A percentile compares a stretch with the other conserved stretches of the same genome.
Conservation (phyloP, 2,329 filamentous ascomycete genomes). For the Sclerotinia glacialis region DNA sequence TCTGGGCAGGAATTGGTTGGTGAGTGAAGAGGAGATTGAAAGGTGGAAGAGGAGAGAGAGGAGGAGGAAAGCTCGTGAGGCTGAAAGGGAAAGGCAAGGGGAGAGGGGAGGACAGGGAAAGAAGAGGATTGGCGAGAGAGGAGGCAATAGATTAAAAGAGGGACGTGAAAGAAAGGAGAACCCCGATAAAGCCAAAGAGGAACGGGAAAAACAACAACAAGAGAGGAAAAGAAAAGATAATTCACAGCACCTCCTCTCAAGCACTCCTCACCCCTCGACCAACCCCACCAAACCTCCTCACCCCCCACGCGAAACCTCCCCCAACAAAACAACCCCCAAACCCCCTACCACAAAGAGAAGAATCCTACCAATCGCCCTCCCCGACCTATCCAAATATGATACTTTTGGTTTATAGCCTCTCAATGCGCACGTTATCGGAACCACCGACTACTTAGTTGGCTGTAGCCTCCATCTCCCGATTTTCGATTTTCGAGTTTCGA, state of each 20-base stretch:
- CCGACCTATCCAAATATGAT: slow-evolving; percentile 7
- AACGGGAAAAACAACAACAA: too few species aligned
- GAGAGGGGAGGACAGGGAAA: neutral
- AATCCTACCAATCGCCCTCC: neutral
- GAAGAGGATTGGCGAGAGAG: neutral
- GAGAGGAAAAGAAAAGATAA: neutral
- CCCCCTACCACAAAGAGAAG: neutral
- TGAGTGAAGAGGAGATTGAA: slow-evolving; percentile 45
- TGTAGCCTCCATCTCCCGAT: too few species aligned
- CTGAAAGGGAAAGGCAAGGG: neutral
- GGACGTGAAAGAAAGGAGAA: neutral
- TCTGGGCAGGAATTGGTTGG: slow-evolving; percentile 54
- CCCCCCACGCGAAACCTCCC: slow-evolving; percentile 1
- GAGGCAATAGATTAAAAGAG: neutral
- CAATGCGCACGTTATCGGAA: too few species aligned
- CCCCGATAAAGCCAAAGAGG: neutral
- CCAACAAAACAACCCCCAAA: neutral
- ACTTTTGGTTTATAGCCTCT: neutral
- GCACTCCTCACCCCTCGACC: too few species aligned
- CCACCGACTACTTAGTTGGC: too few species aligned
- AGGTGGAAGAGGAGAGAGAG: slow-evolving; percentile 23
- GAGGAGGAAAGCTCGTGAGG: slow-evolving; percentile 34
- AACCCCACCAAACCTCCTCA: neutral
- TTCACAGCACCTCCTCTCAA: neutral
- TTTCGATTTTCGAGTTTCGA: too few species aligned